Evolutionary conservation across 139 green algal genomes (phyloP).

Genomic region (Haematococcus lacustris): DNA sequence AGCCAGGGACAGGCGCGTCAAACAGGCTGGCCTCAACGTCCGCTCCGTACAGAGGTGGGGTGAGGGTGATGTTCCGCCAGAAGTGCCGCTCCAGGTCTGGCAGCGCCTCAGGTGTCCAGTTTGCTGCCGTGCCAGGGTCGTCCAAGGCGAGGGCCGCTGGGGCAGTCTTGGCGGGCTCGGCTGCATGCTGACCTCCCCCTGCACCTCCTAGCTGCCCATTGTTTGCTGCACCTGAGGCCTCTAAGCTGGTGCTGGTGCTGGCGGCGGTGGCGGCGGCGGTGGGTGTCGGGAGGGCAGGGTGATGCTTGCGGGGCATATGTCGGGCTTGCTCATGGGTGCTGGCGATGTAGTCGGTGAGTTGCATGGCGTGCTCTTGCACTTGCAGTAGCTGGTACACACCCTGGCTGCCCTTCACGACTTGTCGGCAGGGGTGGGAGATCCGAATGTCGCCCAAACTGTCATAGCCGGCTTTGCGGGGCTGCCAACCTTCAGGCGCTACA

Average conservation of each 20-base stretch:
- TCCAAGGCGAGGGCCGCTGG: background rate
- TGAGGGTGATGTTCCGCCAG: slow-evolving; percentile 66
- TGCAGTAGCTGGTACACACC: slow-evolving; percentile 65
- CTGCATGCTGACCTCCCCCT: too few relatives aligned
- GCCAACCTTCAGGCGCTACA: background rate
- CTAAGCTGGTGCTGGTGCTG: too few relatives aligned
- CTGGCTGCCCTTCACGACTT: slow-evolving; percentile 37
- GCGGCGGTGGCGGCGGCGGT: background rate
- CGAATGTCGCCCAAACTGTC: background rate
- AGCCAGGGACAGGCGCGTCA: slow-evolving; percentile 46
- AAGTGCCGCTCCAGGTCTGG: slow-evolving; percentile 37
- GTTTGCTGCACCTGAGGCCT: too few relatives aligned
- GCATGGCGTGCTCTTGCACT: slow-evolving; percentile 60
- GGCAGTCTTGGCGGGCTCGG: too few relatives aligned
- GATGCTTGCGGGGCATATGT: too few relatives aligned
- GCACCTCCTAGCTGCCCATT: too few relatives aligned
- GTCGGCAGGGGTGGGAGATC: background rate
- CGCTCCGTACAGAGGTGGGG: slow-evolving; percentile 77
- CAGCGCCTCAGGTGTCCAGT: too few relatives aligned
- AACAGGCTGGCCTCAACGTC: slow-evolving; percentile 69
- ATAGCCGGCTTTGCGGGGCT: background rate
- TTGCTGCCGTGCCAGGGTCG: too few relatives aligned
- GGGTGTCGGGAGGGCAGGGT: background rate
- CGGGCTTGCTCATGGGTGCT: background rate
- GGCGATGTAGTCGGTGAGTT: slow-evolving; percentile 35